These are phyloP conservation scores for Paecilomyces variotii DNA, from an alignment of 2,329 filamentous ascomycete genomes.

Conservation along the genomic window DNA sequence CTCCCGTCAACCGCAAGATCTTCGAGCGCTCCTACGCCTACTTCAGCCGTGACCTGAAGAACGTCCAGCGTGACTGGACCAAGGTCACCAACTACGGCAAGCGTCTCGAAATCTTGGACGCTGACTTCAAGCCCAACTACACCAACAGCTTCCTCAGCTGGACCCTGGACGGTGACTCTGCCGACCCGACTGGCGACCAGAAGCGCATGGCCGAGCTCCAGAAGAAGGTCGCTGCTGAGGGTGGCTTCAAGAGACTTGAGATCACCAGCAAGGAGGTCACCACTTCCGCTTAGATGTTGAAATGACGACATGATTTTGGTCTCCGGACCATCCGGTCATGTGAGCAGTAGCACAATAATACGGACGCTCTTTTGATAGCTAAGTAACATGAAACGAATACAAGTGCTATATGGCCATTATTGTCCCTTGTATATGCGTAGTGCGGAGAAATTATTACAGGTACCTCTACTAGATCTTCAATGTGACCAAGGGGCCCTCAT, in stretches of 20 bases:
- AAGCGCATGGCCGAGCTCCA: conserved; percentile 65
- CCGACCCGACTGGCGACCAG: conserved; percentile 64
- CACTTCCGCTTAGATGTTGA: background rate
- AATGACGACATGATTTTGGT: background rate
- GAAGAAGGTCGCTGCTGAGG: conserved; percentile 55
- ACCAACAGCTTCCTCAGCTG: conserved; percentile 64
- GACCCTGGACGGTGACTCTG: conserved; percentile 56
- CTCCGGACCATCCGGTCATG: background rate
- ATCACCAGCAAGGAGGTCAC: conserved; percentile 6
- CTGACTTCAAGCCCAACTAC: conserved; percentile 61
- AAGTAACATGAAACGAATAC: background rate
- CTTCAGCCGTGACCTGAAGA: conserved; percentile 67
- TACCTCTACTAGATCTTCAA: too few species aligned
- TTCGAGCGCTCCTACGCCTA: conserved; percentile 72
- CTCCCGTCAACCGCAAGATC: conserved; percentile 65
- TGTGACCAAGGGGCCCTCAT: too few species aligned
- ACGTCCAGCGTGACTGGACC: conserved; percentile 64
- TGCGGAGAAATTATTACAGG: too few species aligned
- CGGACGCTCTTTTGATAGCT: background rate
- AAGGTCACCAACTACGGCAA: conserved; percentile 74
- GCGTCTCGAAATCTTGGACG: conserved; percentile 59
- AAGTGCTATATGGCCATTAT: background rate
- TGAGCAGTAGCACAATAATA: background rate
- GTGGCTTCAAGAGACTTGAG: conserved; percentile 47
- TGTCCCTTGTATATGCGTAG: too few species aligned